Evolutionary conservation across 2,329 filamentous ascomycete genomes (phyloP).

Genomic region (Aspergillus intermedius): DNA sequence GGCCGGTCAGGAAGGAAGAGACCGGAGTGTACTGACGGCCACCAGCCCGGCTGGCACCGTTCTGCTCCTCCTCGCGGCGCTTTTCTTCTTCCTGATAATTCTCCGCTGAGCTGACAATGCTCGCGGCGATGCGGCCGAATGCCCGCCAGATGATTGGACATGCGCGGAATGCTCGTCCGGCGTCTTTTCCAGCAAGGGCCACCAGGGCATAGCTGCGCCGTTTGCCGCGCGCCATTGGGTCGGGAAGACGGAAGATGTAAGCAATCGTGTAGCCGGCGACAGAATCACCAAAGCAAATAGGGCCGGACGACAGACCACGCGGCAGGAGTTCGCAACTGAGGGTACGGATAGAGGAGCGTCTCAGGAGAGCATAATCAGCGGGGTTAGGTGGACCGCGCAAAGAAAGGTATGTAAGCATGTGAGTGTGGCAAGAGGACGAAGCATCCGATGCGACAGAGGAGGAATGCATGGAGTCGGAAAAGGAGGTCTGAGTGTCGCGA

Average conservation of each 20-base stretch:
- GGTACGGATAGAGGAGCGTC: constrained; percentile 53
- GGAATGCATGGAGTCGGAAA: constrained; percentile 33
- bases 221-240: constrained; percentile 52
- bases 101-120: constrained; percentile 44
- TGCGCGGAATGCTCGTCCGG: constrained; percentile 40
- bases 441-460: constrained; percentile 39
- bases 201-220: constrained; percentile 53
- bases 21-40: constrained; percentile 47
- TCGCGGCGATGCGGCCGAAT: constrained; percentile 49
- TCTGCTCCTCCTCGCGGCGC: constrained; percentile 33
- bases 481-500: constrained; percentile 30
- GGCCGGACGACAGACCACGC: constrained; percentile 50
- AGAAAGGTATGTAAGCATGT: constrained; percentile 54
- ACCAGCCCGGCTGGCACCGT: constrained; percentile 17
- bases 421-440: constrained; percentile 47
- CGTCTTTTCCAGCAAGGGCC: constrained; percentile 50
- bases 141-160: constrained; percentile 47
- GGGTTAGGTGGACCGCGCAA: constrained; percentile 50
- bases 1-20: constrained; percentile 53
- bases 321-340: constrained; percentile 53
- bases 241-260: constrained; percentile 53
- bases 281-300: constrained; percentile 53
- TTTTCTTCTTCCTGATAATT: constrained; percentile 41
- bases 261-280: constrained; percentile 53
- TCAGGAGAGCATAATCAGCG: constrained; percentile 48